Evolutionary conservation across 371 early-diverging fungal genomes (phyloP), one percentile per base, ranked within the genome.

Genomic region (Nematocida minor): DNA sequence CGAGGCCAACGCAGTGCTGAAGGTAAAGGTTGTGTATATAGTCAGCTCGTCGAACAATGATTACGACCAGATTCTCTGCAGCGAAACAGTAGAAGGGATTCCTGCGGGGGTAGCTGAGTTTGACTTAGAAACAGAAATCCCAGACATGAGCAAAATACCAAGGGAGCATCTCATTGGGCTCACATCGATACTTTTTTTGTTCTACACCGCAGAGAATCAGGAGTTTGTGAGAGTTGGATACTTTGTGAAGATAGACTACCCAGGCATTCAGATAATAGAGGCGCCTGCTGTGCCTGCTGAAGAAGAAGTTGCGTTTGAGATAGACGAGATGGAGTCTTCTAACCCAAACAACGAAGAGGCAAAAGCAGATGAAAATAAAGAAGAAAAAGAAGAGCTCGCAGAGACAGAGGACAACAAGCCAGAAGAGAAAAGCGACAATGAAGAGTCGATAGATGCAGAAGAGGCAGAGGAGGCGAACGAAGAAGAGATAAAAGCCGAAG

Each of bases 361-460:
- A 16, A 38, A 27, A 4, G 54, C 55, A 47, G 49, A 41, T 29
- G 46, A 64, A 29, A 66, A 69, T 27, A 66, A 67, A 49, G 60
- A 40, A 42, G 80, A 38, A 36, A 68, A 68, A 36, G 63, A 81
- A 48, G 25, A 25, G 14, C 25, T 54, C 11, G 68, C 62, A 29
- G 42, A 53, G 2, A 66, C 20, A 66, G 67, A 79, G 42, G 80
- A 83, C 82, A 51, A 27, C 22, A 1, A 11, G 27, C 25, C n/a
- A 27, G 83, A 81, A 84, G 41, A 80, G 80, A 42, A 83, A 80
- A 68, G 85, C 83, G 78, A 86, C 57, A 18, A 80, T 84, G 47
- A 88, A 55, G 87, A 84, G 2, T 86, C 86, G 66, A 88, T 87
- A 47, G 84, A 86, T 1, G 87, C 87, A 4, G 88, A 87, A 31